Conservation (phyloP, 208 protist species). For the Leishmania braziliensis region DNA sequence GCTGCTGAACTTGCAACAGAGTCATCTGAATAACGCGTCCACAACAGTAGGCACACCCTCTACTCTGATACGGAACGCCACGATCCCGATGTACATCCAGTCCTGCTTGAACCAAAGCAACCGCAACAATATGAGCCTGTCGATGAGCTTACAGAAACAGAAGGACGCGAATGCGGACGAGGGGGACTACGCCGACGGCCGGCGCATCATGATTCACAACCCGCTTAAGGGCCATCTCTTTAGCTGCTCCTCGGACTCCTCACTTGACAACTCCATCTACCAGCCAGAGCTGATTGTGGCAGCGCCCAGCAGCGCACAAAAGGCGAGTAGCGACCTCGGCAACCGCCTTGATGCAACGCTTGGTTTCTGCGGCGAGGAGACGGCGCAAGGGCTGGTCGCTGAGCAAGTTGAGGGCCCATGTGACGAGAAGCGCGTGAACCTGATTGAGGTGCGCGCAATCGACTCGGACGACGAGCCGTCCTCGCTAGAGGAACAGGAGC, state of each 20-base stretch:
- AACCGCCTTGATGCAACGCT: slow-evolving; percentile 13
- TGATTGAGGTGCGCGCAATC: slow-evolving; percentile 30
- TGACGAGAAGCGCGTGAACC: slow-evolving; percentile 18
- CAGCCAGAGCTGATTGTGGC: slow-evolving; percentile 15
- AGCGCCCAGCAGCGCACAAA: slow-evolving; percentile 2
- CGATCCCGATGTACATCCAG: slow-evolving; percentile 25
- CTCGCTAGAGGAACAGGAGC: slow-evolving; percentile 14
- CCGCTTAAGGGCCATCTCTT: slow-evolving; percentile 27
- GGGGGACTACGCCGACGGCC: slow-evolving; percentile 24
- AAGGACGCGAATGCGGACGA: slow-evolving; percentile 17
- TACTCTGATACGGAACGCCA: slow-evolving; percentile 21
- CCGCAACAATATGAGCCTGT: slow-evolving; percentile 23
- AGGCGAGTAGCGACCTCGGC: slow-evolving; percentile 14
- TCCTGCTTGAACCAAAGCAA: slow-evolving; percentile 21
- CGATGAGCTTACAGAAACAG: slow-evolving; percentile 11
- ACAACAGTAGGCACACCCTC: slow-evolving; percentile 7
- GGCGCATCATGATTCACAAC: slow-evolving; percentile 32
- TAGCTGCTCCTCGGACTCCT: slow-evolving; percentile 28
- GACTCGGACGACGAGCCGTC: slow-evolving; percentile 34
- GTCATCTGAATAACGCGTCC: slow-evolving; percentile 12
- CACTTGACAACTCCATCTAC: slow-evolving; percentile 11
- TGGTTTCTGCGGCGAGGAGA: slow-evolving; percentile 16
- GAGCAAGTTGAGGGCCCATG: slow-evolving; percentile 21
- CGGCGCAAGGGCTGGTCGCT: slow-evolving; percentile 15
- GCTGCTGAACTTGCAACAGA: slow-evolving; percentile 21